Evolutionary conservation across 768 basidiomycete genomes (phyloP), one percentile per base, ranked within the genome.

Genomic region (Suillus occidentalis): DNA sequence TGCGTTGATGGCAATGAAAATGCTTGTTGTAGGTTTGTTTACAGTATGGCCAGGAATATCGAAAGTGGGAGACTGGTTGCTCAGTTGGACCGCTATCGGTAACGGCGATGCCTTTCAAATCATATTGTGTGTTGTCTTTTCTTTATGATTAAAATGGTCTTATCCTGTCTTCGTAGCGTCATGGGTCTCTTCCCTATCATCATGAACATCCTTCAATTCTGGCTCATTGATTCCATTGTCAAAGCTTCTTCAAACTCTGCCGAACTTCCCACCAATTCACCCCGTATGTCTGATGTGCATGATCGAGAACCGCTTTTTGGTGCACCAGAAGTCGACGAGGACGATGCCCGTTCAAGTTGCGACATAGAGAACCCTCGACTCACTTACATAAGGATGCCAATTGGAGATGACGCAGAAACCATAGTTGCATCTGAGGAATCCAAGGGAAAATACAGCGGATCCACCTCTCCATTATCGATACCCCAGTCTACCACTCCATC

Each of bases 121-220:
- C 45, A 84, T 94, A 66, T 90, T 94, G 93, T 95, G 72, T 67
- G 92, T 83, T 42, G 61, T 42, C 57, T 20, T 50, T 53, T 34
- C 28, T 62, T 34, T 65, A 31, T 37, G 4, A 1, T 43, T 61
- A 40, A 59, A 43, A 31, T 8, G 31, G 22, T 56, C 66, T 72
- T 20, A 75, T 60, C 42, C 62, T 36, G 12, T 28, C 9, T 63
- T 64, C 39, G 28, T 67, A 94, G 91, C 69, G 90, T 89, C 28
- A 95, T 98, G 93, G 93, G 94, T 61, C 76, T 97, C 60, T 95
- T 96, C 78, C 95, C 95, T 0, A 90, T 92, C 68, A 78, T 88
- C 50, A 93, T 94, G 92, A 95, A 95, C 75, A 78, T 94, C 43
- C 69, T 94, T 13, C 97, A 99, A 74, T 98, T 98, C 83, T 95